These are phyloP conservation scores for Talaromyces nanjingensis DNA, from an alignment of 495 filamentous ascomycete genomes.

Conservation along the genomic window DNA sequence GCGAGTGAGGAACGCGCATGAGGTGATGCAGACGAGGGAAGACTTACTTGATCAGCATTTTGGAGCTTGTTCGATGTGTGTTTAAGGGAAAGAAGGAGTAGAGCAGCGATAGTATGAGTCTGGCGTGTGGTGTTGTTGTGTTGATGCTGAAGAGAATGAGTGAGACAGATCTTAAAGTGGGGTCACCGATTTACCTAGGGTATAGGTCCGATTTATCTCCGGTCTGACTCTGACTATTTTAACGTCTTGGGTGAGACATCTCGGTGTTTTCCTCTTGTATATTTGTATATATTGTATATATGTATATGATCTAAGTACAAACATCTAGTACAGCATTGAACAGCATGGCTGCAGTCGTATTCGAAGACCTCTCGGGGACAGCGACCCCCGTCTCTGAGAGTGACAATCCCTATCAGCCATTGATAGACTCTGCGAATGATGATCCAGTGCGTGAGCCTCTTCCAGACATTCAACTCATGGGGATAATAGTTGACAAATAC, in stretches of 20 bases:
- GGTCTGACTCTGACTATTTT: neutral
- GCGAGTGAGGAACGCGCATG: neutral
- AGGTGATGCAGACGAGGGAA: neutral
- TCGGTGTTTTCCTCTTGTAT: neutral
- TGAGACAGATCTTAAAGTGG: neutral
- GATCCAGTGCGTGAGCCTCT: conserved; percentile 41
- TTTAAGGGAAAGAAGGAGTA: neutral
- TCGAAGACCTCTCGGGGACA: conserved; percentile 11
- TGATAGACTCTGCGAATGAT: conserved; percentile 56
- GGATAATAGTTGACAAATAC: neutral
- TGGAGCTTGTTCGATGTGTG: conserved; percentile 8
- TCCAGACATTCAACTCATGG: neutral
- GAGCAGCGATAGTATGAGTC: neutral
- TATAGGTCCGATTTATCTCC: neutral
- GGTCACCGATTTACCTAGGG: neutral
- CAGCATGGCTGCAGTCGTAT: conserved; percentile 10
- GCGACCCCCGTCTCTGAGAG: conserved; percentile 3
- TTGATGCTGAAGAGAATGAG: neutral
- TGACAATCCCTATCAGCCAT: conserved; percentile 68
- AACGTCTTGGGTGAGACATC: neutral
- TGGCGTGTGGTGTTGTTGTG: neutral
- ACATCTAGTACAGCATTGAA: neutral
- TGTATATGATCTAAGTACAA: neutral
- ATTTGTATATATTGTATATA: neutral
- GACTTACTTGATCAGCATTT: conserved; percentile 45